Evolutionary conservation across 192 early-diverging fungal genomes (phyloP).

Genomic region (Backusella tuberculispora): DNA sequence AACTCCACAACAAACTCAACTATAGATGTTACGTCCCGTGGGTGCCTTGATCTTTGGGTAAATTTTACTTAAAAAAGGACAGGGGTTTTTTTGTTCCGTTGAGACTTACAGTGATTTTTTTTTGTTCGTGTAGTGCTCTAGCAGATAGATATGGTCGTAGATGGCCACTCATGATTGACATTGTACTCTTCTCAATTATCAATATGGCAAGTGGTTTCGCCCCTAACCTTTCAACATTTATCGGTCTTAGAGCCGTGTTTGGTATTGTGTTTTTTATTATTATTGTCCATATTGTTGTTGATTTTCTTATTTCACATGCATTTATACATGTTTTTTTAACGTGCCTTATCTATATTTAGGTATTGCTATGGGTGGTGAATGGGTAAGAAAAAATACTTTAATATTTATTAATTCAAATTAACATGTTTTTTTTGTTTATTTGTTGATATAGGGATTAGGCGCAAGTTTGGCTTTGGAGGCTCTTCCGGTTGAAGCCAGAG

Average conservation of each 20-base stretch:
- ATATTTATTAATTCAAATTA: neutral
- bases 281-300: neutral
- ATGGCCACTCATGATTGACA: slow-evolving; percentile 69
- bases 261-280: slow-evolving; percentile 36
- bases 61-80: neutral
- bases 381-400: slow-evolving; percentile 18
- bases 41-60: slow-evolving; percentile 74
- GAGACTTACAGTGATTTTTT: neutral
- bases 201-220: slow-evolving; percentile 71
- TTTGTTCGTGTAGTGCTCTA: slow-evolving; percentile 46
- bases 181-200: slow-evolving; percentile 62
- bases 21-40: slow-evolving; percentile 64
- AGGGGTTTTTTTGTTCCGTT: neutral
- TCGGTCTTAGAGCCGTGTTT: slow-evolving; percentile 62
- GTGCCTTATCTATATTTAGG: neutral
- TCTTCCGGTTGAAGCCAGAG: slow-evolving; percentile 66
- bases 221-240: slow-evolving; percentile 61
- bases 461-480: slow-evolving; percentile 75
- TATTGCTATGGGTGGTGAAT: slow-evolving; percentile 63
- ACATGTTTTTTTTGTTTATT: neutral
- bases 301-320: too few species aligned
- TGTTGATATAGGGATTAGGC: slow-evolving; percentile 63
- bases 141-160: slow-evolving; percentile 73
- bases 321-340: neutral
- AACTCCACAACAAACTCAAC: neutral